phyloP scores from a whole-genome alignment of 176 grass and related monocot genomes.

The Raddia guianensis region DNA sequence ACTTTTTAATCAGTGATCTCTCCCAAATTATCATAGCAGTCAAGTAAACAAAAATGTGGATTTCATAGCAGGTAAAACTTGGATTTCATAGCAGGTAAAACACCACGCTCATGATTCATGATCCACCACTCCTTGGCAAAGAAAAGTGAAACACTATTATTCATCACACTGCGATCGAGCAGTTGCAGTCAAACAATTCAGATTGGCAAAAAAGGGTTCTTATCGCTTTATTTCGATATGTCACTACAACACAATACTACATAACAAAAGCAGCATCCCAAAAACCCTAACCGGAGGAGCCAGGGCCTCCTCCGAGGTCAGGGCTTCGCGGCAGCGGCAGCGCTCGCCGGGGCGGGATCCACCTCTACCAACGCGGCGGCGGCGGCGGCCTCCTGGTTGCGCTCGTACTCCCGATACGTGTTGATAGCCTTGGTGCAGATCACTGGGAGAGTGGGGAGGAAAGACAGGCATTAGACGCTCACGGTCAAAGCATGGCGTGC shows the following conservation, averaged over 20 bases:
- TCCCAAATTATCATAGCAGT: not conserved
- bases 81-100: not conserved
- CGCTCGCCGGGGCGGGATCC: slow-evolving; percentile 41
- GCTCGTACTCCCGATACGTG: slow-evolving; percentile 72
- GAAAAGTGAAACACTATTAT: slow-evolving; percentile 2
- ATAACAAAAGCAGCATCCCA: not conserved
- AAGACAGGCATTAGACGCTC: not conserved
- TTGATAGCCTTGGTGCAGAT: slow-evolving; percentile 96
- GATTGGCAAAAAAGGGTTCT: not conserved
- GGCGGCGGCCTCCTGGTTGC: slow-evolving; percentile 56
- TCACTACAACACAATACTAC: not conserved
- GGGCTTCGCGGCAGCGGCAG: slow-evolving; percentile 50
- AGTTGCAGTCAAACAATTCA: not conserved
- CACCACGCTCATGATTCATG: not conserved
- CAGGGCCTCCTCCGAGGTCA: slow-evolving; percentile 37
- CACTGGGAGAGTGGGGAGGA: slow-evolving; percentile 43
- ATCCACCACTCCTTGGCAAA: not conserved
- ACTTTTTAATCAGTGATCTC: not conserved
- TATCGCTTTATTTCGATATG: not conserved
- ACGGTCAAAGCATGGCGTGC: not conserved
- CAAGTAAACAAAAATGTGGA: not conserved
- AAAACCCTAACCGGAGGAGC: slow-evolving; percentile 47
- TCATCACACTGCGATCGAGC: slow-evolving; percentile 9
- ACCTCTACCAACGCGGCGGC: slow-evolving; percentile 29
- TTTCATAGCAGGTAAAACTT: not conserved